phyloP scores from a whole-genome alignment of 2,329 filamentous ascomycete species.

The Neofusicoccum sp. region DNA sequence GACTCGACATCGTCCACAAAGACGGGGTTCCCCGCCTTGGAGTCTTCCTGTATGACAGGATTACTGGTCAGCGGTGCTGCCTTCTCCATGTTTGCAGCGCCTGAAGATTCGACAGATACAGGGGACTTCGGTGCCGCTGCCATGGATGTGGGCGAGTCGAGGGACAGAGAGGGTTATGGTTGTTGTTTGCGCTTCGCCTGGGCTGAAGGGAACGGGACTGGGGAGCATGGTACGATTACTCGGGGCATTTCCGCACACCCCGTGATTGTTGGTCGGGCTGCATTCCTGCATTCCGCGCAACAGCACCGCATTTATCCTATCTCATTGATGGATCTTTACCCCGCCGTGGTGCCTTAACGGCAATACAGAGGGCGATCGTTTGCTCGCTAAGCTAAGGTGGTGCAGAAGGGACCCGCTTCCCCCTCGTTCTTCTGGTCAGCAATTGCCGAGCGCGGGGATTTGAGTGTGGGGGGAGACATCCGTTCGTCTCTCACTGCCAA shows the following conservation, averaged over 20 bases:
- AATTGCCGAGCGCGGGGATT: slow-evolving; percentile 12
- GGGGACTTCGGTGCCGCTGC: neutral
- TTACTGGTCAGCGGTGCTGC: slow-evolving; percentile 5
- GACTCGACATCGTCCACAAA: slow-evolving; percentile 4
- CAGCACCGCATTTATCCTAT: neutral
- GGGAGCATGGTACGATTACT: neutral
- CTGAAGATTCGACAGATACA: neutral
- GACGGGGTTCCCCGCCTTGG: neutral
- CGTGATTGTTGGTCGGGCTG: neutral
- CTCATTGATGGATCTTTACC: neutral
- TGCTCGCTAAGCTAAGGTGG: slow-evolving; percentile 1
- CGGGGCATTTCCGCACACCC: neutral
- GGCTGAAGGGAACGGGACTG: neutral
- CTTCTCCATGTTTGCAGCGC: neutral
- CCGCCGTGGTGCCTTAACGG: neutral
- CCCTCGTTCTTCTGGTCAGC: neutral
- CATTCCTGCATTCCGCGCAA: neutral
- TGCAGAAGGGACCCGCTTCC: slow-evolving; percentile 6
- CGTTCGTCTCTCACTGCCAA: neutral
- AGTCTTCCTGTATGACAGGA: slow-evolving; percentile 5
- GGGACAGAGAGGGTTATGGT: neutral
- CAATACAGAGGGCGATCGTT: neutral
- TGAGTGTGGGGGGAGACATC: neutral
- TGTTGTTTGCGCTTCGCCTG: neutral
- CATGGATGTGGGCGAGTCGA: neutral